Evolutionary conservation across 805 yeast genomes (phyloP).

Genomic region (Sugiyamaella marilandica): DNA sequence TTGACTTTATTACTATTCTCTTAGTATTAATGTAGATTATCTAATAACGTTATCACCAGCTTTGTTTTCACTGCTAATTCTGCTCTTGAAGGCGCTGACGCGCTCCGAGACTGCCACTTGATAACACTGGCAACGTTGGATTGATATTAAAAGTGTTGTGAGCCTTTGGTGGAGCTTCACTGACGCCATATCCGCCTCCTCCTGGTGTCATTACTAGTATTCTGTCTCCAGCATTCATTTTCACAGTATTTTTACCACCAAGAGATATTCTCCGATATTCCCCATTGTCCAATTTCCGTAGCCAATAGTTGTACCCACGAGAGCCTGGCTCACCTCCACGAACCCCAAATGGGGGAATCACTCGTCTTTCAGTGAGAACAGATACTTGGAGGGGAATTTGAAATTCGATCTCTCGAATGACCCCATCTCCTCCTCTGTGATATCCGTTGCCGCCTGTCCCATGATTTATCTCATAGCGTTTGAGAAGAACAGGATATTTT

Average conservation of each 20-base stretch:
- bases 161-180: background rate
- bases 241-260: conserved; percentile 61
- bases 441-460: conserved; percentile 81
- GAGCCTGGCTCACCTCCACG: conserved; percentile 74
- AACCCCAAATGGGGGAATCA: conserved; percentile 78
- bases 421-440: conserved; percentile 79
- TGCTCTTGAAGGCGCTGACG: background rate
- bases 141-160: background rate
- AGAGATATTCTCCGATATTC: conserved; percentile 33
- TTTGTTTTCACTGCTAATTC: background rate
- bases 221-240: conserved; percentile 57
- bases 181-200: conserved; percentile 71
- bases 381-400: conserved; percentile 65
- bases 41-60: too few relatives aligned
- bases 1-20: too few relatives aligned
- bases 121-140: background rate
- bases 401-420: conserved; percentile 77
- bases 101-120: background rate
- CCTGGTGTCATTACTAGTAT: conserved; percentile 71
- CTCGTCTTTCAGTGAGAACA: conserved; percentile 79
- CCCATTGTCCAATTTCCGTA: conserved; percentile 22
- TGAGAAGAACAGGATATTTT: conserved; percentile 75
- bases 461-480: conserved; percentile 60
- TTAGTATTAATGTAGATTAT: too few relatives aligned
- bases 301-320: conserved; percentile 54